phyloP scores from a whole-genome alignment of 345 rosid genomes.

The Sonneratia caseolaris region DNA sequence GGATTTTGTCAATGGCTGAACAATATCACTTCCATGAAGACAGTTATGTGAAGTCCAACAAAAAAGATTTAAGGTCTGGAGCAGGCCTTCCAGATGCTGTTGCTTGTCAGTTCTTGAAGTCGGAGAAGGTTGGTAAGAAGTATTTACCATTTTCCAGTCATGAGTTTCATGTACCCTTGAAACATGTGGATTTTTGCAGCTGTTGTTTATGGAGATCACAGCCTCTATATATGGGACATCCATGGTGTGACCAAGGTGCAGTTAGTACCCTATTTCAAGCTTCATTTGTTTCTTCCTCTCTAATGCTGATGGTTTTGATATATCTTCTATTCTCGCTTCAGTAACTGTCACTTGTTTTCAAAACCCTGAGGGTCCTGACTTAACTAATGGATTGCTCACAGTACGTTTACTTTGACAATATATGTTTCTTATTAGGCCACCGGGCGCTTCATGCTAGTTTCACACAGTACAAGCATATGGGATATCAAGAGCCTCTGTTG shows the following conservation, averaged over 20 bases:
- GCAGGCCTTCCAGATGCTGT: constrained; percentile 52
- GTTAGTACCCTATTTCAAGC: constrained; percentile 1
- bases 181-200: constrained; percentile 35
- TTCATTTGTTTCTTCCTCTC: not conserved
- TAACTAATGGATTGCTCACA: not conserved
- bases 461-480: constrained; percentile 76
- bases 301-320: not conserved
- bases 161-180: constrained; percentile 5
- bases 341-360: not conserved
- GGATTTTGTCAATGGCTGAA: constrained; percentile 41
- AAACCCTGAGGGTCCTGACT: not conserved
- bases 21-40: constrained; percentile 19
- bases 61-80: constrained; percentile 18
- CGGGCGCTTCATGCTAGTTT: constrained; percentile 50
- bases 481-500: constrained; percentile 75
- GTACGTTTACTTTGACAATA: not conserved
- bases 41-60: constrained; percentile 6
- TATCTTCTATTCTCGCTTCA: not conserved
- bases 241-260: constrained; percentile 53
- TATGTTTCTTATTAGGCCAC: constrained; percentile 37
- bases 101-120: constrained; percentile 68
- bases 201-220: constrained; percentile 66
- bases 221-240: constrained; percentile 66
- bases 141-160: not conserved
- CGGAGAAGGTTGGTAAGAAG: constrained; percentile 48